Evolutionary conservation across 331 rosid genomes (phyloP), one percentile per base, ranked within the genome.

Genomic region (Malus hybrid): DNA sequence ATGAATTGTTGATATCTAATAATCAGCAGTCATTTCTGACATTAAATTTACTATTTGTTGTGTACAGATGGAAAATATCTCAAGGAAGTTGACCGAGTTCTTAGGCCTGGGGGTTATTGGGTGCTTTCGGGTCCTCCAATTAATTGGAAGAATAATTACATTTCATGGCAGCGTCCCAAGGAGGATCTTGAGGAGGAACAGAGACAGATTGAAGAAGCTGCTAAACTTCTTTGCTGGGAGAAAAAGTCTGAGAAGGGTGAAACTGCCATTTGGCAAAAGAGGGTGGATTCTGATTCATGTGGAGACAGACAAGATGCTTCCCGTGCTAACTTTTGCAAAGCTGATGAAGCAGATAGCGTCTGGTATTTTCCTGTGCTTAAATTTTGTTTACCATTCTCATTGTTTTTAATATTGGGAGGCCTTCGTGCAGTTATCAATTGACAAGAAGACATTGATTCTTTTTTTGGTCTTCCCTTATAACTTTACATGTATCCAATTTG

Each of bases 51-150:
- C 72, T 65, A 46, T 52, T 10, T 14, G 26, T 61, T 80, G 61
- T 79, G 64, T 76, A 79, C 87, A 95, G 98, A 72, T 82, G 99
- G 99, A 80, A 92, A 69, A 42, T 92, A 90, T 78, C 84, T 92
- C 79, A 92, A 78, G 92, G 99, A 95, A 83, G 96, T 92, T 74
- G 99, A 92, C 66, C 91, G 97, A 78, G 97, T 95, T 82, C 89
- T 95, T 74, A 92, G 99, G 75, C 98, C 98, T 55, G 98, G 99
- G 79, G 99, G 99, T 73, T 94, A 92, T 87, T 94, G 99, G 97
- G 90, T 95, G 46, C 93, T 95, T 75, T 92, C 96, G 7, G 98
- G 99, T 63, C 97, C 97, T 79, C 99, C 98, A 24, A 95, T 95
- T 85, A 86, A 95, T 77, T 95, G 98, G 99, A 92, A 78, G 87